Percentiles rank a stretch among this genome's conserved stretches.
These are phyloP conservation scores for Cryphonectria carpinicola DNA, from an alignment of 2,329 filamentous ascomycete species.

Conservation along the genomic window DNA sequence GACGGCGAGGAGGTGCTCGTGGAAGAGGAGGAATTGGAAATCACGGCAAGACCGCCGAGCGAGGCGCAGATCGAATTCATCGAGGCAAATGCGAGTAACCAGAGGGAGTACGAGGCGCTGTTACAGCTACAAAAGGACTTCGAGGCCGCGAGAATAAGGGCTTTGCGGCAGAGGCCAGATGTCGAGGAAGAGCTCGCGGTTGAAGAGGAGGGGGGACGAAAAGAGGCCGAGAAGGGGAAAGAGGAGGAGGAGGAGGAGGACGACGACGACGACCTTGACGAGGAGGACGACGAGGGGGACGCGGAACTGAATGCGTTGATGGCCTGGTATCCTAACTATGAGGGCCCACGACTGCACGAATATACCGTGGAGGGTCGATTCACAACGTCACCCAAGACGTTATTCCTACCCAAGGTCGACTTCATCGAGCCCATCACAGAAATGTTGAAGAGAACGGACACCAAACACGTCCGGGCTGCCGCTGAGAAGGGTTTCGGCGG, in stretches of 20 bases:
- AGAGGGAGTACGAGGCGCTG: constrained; percentile 59
- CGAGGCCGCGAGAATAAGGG: constrained; percentile 45
- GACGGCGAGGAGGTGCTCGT: constrained; percentile 38
- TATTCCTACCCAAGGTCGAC: constrained; percentile 72
- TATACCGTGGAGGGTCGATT: constrained; percentile 76
- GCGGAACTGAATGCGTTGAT: constrained; percentile 40
- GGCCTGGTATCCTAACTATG: constrained; percentile 24
- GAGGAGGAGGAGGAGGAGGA: constrained; percentile 39
- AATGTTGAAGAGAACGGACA: constrained; percentile 69
- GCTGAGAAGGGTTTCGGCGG: constrained; percentile 81
- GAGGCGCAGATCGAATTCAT: constrained; percentile 48
- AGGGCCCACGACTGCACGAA: constrained; percentile 67
- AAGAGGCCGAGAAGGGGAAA: constrained; percentile 43
- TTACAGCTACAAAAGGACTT: constrained; percentile 62
- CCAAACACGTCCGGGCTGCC: constrained; percentile 73
- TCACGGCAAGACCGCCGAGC: constrained; percentile 34
- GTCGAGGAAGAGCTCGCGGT: constrained; percentile 9
- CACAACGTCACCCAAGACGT: constrained; percentile 71
- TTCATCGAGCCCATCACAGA: constrained; percentile 72
- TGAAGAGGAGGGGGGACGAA: constrained; percentile 35
- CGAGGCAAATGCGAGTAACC: constrained; percentile 54
- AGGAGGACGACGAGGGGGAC: constrained; percentile 40
- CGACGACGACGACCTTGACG: constrained; percentile 39
- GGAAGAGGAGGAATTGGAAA: constrained; percentile 45
- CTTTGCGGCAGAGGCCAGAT: constrained; percentile 37